Evolutionary conservation across 1,284 basidiomycete genomes (phyloP), one percentile per base, ranked within the genome.

Genomic region (Ganoderma resinaceum): DNA sequence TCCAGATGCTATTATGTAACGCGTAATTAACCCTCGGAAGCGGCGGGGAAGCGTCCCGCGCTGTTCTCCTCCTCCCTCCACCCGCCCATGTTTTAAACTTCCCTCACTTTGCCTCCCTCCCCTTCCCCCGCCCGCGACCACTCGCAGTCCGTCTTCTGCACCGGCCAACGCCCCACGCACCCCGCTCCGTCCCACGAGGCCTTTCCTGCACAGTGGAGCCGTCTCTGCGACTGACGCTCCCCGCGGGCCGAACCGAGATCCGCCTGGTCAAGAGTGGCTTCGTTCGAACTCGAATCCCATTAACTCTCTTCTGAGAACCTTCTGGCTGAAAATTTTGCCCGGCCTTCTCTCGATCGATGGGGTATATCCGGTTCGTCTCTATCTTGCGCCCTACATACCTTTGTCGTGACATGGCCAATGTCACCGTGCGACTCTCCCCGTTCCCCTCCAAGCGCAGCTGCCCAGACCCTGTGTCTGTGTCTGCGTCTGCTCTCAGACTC

Each of bases 1-100:
- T 72, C 70, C 61, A 57, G 55, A 38, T 64, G 43, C 66, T 65
- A 71, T 73, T 73, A 73, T 70, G 72, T 73, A 73, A 73, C 60
- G 49, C 52, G 62, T 57, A 69, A 68, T 71, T 68, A 73, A 71
- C 69, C 67, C 67, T 67, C 70, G 57, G 72, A 73, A 69, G 65
- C 71, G 69, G 71, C 69, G 67, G 72, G 72, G 72, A 73, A 71
- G 72, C 69, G 58, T 57, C 63, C 62, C 58, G 35, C 49, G 38
- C 16, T 52, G 52, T 64, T 68, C 70, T 68, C 61, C 46, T 66
- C 64, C 68, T 67, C 66, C 62, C 62, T 66, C 66, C 46, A 46
- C 33, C 66, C 71, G 65, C 66, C 40, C 59, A 46, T 42, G 58
- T 57, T 60, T 66, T 65, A 58, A 57, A 59, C 70, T 60, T 53